phyloP scores from a whole-genome alignment of 495 filamentous ascomycete species.

The Hypoxylon perforatum region DNA sequence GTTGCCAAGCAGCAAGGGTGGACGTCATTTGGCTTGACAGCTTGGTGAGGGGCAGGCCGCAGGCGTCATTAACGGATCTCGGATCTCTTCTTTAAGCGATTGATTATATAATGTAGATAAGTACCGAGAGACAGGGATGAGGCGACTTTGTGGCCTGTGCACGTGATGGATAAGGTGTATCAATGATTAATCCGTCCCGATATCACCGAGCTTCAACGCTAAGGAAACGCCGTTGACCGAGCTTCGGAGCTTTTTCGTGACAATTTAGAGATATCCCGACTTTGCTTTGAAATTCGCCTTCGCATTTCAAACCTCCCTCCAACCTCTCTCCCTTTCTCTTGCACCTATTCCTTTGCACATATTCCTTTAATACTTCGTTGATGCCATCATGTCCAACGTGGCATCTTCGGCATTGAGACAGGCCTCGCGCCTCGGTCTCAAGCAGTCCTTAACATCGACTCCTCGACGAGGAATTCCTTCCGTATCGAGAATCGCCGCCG shows the following conservation, averaged over 20 bases:
- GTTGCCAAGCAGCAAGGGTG: slow-evolving; percentile 8
- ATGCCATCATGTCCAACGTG: slow-evolving; percentile 74
- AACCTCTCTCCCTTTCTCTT: slow-evolving; percentile 27
- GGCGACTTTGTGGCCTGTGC: too few species aligned
- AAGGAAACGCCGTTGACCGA: slow-evolving; percentile 28
- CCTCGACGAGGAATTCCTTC: slow-evolving; percentile 56
- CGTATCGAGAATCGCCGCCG: slow-evolving; percentile 56
- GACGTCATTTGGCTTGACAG: slow-evolving; percentile 8
- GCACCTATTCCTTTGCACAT: slow-evolving; percentile 8
- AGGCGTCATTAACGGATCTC: background rate
- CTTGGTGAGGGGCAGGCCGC: slow-evolving; percentile 11
- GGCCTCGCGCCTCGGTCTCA: slow-evolving; percentile 75
- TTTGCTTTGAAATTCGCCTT: slow-evolving; percentile 35
- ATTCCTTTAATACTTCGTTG: slow-evolving; percentile 33
- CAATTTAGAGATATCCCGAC: slow-evolving; percentile 13
- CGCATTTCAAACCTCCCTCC: slow-evolving; percentile 3
- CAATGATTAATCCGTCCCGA: slow-evolving; percentile 29
- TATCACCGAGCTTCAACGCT: slow-evolving; percentile 37
- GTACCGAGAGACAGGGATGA: too few species aligned
- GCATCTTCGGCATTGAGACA: slow-evolving; percentile 79
- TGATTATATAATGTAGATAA: too few species aligned
- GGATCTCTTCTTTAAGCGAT: too few species aligned
- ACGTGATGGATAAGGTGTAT: background rate
- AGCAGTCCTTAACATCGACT: slow-evolving; percentile 60
- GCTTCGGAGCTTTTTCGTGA: slow-evolving; percentile 38